These are phyloP conservation scores for Leishmania guyanensis DNA, from an alignment of 208 protist species.

Conservation along the genomic window DNA sequence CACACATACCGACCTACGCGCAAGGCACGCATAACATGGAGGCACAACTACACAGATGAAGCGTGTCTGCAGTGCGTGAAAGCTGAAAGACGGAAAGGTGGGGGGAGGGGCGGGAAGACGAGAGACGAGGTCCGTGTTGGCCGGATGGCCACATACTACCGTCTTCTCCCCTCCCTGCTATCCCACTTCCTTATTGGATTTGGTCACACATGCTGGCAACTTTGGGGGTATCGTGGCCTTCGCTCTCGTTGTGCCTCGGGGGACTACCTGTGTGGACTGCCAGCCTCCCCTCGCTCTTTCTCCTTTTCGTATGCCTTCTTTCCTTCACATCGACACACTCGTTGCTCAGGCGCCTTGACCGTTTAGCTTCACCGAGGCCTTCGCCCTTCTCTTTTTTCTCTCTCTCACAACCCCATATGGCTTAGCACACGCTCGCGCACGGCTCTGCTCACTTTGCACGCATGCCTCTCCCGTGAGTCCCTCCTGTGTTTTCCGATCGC, in stretches of 20 bases:
- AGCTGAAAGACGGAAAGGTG: background rate
- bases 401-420: background rate
- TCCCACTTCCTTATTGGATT: background rate
- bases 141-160: background rate
- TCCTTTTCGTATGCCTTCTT: background rate
- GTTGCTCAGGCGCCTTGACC: background rate
- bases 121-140: background rate
- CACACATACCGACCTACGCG: background rate
- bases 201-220: background rate
- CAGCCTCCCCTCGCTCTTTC: background rate
- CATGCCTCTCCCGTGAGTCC: background rate
- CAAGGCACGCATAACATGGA: background rate
- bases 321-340: background rate
- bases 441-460: background rate
- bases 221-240: background rate
- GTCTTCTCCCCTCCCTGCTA: background rate
- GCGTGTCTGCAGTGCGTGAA: background rate
- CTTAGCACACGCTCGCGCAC: background rate
- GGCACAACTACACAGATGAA: background rate
- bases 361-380: background rate
- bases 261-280: background rate
- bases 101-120: background rate
- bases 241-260: background rate
- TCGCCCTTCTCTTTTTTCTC: background rate
- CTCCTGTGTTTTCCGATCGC: background rate